These are phyloP conservation scores for Boletus rufocinnamomeus DNA, from an alignment of 768 basidiomycete genomes.

Conservation along the genomic window DNA sequence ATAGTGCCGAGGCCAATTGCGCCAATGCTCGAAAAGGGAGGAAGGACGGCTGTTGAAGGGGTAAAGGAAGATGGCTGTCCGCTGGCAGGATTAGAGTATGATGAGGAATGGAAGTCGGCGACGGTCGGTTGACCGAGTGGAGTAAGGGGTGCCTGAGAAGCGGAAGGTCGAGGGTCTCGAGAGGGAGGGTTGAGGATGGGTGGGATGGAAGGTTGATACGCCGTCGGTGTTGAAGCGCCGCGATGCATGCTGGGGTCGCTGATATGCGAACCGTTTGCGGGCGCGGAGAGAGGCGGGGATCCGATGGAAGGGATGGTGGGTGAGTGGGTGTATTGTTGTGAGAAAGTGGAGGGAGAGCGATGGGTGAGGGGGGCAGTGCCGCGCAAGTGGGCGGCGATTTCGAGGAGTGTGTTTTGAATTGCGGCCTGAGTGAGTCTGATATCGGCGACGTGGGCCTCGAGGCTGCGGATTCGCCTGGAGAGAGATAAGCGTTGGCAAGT, in stretches of 20 bases:
- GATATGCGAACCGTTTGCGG: constrained; percentile 38
- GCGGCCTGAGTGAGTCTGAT: constrained; percentile 70
- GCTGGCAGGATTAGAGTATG: constrained; percentile 43
- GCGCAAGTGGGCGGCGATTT: constrained; percentile 80
- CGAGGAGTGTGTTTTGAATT: constrained; percentile 79
- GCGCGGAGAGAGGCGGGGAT: constrained; percentile 45
- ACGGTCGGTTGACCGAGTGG: constrained; percentile 36
- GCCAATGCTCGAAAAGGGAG: constrained; percentile 72
- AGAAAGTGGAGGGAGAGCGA: constrained; percentile 66
- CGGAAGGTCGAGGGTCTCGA: constrained; percentile 36
- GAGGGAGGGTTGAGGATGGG: constrained; percentile 34
- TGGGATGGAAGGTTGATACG: constrained; percentile 32
- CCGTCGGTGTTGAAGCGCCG: constrained; percentile 33
- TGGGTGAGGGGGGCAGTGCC: constrained; percentile 45
- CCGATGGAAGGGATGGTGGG: constrained; percentile 66
- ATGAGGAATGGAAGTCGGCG: constrained; percentile 46
- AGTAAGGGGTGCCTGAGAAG: constrained; percentile 36
- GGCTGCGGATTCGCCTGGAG: constrained; percentile 82
- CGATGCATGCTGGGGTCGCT: constrained; percentile 26
- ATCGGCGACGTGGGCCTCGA: constrained; percentile 84
- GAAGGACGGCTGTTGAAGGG: constrained; percentile 56
- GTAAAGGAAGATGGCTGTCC: constrained; percentile 35
- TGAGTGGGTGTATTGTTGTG: constrained; percentile 58
- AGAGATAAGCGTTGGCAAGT: constrained; percentile 15
- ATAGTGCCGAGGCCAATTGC: constrained; percentile 48